A percentile compares a stretch with the other conserved stretches of the same genome.
Conservation (phyloP, 495 filamentous ascomycete species). For the Annulohypoxylon moriforme region DNA sequence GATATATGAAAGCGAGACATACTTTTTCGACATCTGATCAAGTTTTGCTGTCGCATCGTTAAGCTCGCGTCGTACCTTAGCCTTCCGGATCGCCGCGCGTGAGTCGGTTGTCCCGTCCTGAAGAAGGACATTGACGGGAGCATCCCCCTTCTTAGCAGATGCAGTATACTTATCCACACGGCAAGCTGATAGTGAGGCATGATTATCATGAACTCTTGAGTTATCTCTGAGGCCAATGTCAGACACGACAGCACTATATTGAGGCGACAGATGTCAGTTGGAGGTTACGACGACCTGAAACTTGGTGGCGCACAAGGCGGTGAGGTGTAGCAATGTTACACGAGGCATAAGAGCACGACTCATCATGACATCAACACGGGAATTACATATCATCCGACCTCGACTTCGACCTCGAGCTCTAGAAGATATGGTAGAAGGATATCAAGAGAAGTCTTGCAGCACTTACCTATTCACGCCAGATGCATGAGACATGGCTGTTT, state of each 20-base stretch:
- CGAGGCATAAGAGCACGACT: too few species aligned
- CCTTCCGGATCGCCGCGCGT: background rate
- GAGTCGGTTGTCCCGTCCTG: background rate
- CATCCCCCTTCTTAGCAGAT: background rate
- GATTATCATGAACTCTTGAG: background rate
- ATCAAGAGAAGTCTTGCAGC: too few species aligned
- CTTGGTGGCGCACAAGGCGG: background rate
- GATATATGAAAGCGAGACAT: background rate
- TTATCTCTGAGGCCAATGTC: background rate
- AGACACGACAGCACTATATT: background rate
- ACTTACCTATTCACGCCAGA: too few species aligned
- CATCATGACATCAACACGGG: too few species aligned
- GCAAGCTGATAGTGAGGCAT: background rate
- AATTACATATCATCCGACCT: too few species aligned
- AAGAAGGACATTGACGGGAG: slow-evolving; percentile 14
- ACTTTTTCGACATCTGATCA: background rate
- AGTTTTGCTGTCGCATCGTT: slow-evolving; percentile 6
- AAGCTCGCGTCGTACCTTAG: slow-evolving; percentile 14
- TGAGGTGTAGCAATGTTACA: too few species aligned
- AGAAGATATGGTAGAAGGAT: too few species aligned
- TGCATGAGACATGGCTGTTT: too few species aligned
- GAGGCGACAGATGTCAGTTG: background rate
- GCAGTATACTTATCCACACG: background rate
- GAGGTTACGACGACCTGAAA: background rate
- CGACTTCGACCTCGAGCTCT: too few species aligned